A percentile compares a stretch with the other conserved stretches of the same genome.
These are phyloP conservation scores for Pecoramyces ruminantium DNA, from an alignment of 192 early-diverging fungal genomes.

Conservation along the genomic window DNA sequence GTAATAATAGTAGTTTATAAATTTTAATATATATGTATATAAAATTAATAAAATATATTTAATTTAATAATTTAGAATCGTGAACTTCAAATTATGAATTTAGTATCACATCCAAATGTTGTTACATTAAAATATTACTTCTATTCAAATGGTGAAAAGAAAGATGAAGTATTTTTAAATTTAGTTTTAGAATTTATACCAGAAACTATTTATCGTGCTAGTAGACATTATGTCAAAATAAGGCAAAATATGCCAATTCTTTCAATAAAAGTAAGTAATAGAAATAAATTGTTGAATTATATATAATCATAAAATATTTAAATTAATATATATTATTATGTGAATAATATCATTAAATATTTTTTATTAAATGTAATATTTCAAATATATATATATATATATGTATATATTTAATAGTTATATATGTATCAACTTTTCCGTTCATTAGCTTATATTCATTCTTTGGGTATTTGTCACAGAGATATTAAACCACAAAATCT, in stretches of 20 bases:
- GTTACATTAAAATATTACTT: conserved; percentile 81
- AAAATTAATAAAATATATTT: background rate
- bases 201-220: conserved; percentile 88
- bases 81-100: conserved; percentile 83
- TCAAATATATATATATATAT: conserved; percentile 1
- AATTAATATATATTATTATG: background rate
- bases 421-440: conserved; percentile 99
- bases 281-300: too few species aligned
- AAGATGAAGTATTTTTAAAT: conserved; percentile 91
- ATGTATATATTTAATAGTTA: too few species aligned
- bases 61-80: conserved; percentile 42
- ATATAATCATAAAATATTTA: too few species aligned
- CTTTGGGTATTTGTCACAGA: conserved; percentile 88
- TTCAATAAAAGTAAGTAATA: conserved; percentile 53
- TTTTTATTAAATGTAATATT: background rate
- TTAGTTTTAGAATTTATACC: conserved; percentile 90
- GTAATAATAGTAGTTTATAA: too few species aligned
- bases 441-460: conserved; percentile 90
- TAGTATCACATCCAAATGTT: conserved; percentile 85
- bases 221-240: conserved; percentile 72
- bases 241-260: conserved; percentile 90
- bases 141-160: conserved; percentile 85
- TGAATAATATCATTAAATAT: background rate
- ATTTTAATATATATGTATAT: too few species aligned
- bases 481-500: conserved; percentile 99